Percentiles rank a stretch among this genome's conserved stretches.
Evolutionary conservation across 106 monocot species (phyloP).

Genomic region (Chionographis japonica): DNA sequence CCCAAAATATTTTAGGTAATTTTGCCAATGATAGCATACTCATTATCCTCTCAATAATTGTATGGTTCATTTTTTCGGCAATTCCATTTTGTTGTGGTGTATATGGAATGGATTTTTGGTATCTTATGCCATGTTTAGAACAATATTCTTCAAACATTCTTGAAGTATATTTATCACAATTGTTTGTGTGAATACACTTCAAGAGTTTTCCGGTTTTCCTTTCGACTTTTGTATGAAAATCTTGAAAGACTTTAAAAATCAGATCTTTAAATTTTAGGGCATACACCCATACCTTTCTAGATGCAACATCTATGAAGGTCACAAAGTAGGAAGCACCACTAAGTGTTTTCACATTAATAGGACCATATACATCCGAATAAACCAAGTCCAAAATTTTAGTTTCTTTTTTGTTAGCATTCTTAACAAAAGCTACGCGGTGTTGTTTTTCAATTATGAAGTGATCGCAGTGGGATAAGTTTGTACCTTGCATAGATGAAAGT

Average conservation of each 20-base stretch:
- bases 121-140: neutral
- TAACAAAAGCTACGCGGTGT: neutral
- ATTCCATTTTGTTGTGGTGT: conserved; percentile 2
- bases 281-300: conserved; percentile 1
- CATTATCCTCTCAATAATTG: too few species aligned
- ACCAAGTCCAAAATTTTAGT: neutral
- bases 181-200: neutral
- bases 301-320: neutral
- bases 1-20: too few species aligned
- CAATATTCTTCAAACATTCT: too few species aligned
- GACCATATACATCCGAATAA: neutral
- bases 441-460: neutral
- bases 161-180: too few species aligned
- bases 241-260: neutral
- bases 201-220: neutral
- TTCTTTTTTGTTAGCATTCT: neutral
- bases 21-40: too few species aligned
- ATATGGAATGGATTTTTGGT: neutral
- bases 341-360: neutral
- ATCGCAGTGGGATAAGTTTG: neutral
- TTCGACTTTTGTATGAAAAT: neutral
- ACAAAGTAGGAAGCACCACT: neutral
- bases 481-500: neutral
- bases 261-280: neutral
- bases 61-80: neutral